phyloP scores from a whole-genome alignment of 306 rosid species.

The Crataegus laevigata region DNA sequence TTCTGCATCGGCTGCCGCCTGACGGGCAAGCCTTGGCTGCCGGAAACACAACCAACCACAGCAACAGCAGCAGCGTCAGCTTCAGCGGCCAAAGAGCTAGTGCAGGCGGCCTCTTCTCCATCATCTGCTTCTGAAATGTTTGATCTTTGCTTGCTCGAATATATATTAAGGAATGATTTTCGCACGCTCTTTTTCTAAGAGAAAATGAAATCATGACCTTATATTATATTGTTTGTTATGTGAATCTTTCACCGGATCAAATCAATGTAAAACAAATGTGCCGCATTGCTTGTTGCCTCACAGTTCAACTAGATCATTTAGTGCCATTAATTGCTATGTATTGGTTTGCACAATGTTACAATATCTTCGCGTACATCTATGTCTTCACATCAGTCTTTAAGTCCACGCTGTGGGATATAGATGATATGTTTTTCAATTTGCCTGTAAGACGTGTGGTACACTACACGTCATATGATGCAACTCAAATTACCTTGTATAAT shows the following conservation, averaged over 20 bases:
- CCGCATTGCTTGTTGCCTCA: neutral
- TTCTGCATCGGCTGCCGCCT: slow-evolving; percentile 36
- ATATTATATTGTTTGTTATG: neutral
- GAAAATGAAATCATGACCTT: too few species aligned
- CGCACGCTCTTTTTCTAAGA: too few species aligned
- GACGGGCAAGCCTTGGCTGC: slow-evolving; percentile 31
- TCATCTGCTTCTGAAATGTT: neutral
- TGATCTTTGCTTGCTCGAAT: neutral
- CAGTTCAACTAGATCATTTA: slow-evolving; percentile 21
- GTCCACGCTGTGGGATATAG: neutral
- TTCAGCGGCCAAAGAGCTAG: slow-evolving; percentile 4
- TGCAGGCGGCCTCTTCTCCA: slow-evolving; percentile 15
- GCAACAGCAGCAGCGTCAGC: slow-evolving; percentile 19
- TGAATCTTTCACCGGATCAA: neutral
- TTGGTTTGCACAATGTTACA: slow-evolving; percentile 44
- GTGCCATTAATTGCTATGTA: slow-evolving; percentile 19
- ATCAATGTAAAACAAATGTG: neutral
- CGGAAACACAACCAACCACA: slow-evolving; percentile 25
- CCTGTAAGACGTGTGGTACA: too few species aligned
- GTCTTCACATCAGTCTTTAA: neutral
- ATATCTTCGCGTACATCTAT: neutral
- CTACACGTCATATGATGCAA: too few species aligned
- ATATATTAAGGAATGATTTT: too few species aligned
- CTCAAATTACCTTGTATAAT: too few species aligned
- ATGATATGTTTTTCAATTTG: too few species aligned